These are phyloP conservation scores for Uncinocarpus reesii DNA, from an alignment of 2,329 filamentous ascomycete genomes.

Conservation along the genomic window DNA sequence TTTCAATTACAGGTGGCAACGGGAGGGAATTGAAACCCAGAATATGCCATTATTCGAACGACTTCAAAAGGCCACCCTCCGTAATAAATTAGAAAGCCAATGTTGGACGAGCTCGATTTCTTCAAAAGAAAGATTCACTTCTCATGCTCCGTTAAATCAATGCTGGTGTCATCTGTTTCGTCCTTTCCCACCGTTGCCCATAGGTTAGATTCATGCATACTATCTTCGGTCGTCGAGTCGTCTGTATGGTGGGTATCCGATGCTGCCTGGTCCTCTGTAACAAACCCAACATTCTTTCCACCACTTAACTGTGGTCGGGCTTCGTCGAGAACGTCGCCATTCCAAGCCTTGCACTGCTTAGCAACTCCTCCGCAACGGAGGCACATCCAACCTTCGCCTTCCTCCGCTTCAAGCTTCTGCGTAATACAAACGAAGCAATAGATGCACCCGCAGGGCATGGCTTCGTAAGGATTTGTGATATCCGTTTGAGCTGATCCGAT, in stretches of 20 bases:
- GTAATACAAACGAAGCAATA: slow-evolving; percentile 97
- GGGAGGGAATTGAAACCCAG: too few species aligned
- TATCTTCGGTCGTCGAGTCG: slow-evolving; percentile 24
- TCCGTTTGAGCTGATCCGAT: slow-evolving; percentile 83
- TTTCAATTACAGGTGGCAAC: too few species aligned
- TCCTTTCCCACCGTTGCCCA: slow-evolving; percentile 31
- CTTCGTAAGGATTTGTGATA: slow-evolving; percentile 91
- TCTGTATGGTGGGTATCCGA: slow-evolving; percentile 15
- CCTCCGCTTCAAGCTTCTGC: slow-evolving; percentile 77
- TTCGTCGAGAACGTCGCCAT: slow-evolving; percentile 64
- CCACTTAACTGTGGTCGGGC: slow-evolving; percentile 22
- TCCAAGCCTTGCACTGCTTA: slow-evolving; percentile 82
- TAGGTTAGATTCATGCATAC: slow-evolving; percentile 29
- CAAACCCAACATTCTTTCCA: slow-evolving; percentile 36
- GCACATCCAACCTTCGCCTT: slow-evolving; percentile 89
- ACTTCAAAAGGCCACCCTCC: too few species aligned
- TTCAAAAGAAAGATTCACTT: background rate
- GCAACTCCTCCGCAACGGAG: slow-evolving; percentile 75
- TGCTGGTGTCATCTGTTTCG: slow-evolving; percentile 17
- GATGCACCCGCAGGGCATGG: slow-evolving; percentile 76
- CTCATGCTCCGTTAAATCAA: background rate
- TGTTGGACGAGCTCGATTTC: background rate
- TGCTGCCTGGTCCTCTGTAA: slow-evolving; percentile 18
- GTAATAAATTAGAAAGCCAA: too few species aligned
- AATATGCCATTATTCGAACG: too few species aligned